Evolutionary conservation across 495 filamentous ascomycete genomes (phyloP), one percentile per base, ranked within the genome.

Genomic region (Penicillium tannophilum): DNA sequence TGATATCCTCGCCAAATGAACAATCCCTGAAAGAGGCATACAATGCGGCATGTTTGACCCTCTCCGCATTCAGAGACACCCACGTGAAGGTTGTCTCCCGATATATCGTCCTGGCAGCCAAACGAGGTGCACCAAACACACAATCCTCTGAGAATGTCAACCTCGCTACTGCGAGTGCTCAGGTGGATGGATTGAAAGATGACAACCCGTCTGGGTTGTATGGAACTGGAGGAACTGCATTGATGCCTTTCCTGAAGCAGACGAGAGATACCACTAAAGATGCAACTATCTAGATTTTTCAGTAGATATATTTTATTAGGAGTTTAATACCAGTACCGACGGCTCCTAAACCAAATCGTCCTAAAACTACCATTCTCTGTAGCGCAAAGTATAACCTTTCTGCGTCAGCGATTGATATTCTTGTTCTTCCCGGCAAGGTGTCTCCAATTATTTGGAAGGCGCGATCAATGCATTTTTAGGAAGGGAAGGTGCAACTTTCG

Each of bases 71-170:
- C 64, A 86, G 94, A 19, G 91, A 94, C 66, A 93, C 90, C 66
- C 94, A 98, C 64, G 90, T 98, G 62, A 88, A 89, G 68, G 93
- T 98, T 62, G 94, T 98, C 8, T 88, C 91, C 11, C 88, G 94
- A 36, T 98, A 97, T 75, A 94, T 98, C 72, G 86, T 97, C 59
- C 71, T 94, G 61, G 72, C 63, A 47, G 73, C 72, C 39, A 71
- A 58, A 63, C 66, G 36, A 30, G 54, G 42, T 33, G 50, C 54
- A 12, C 65, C 73, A 0, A 26, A 12, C 6, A 42, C 67, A 1
- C 53, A 56, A 17, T 24, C 63, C 8, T 41, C 47, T 8, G 52
- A 56, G 5, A 63, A 42, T 26, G 43, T 73, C 7, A 77, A 77
- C 44, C 61, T 77, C 35, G 72, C 74, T 1, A 68, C 66, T 5